Evolutionary conservation across 495 filamentous ascomycete genomes (phyloP).

Genomic region (Penicillium maclennaniae): DNA sequence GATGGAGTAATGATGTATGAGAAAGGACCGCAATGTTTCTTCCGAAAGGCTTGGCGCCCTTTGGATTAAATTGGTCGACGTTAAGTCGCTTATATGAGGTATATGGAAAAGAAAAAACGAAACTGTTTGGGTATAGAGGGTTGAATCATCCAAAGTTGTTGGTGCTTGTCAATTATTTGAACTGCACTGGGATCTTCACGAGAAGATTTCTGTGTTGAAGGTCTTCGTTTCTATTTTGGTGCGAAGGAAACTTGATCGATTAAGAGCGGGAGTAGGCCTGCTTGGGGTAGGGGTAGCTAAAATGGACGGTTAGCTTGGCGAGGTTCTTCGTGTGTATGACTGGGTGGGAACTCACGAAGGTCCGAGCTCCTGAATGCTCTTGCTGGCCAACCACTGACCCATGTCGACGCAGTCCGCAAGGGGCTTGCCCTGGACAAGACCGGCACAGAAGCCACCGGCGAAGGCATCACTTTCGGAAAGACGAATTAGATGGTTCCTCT

Average conservation of each 20-base stretch:
- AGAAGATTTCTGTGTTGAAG: conserved; percentile 15
- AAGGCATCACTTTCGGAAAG: conserved; percentile 74
- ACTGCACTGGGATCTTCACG: conserved; percentile 17
- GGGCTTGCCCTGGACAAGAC: conserved; percentile 76
- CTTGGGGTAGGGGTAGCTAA: conserved; percentile 82
- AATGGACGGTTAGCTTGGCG: conserved; percentile 9
- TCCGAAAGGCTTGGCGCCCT: background rate
- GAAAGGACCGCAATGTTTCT: background rate
- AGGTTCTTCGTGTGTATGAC: background rate
- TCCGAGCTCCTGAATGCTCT: conserved; percentile 90
- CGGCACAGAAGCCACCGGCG: conserved; percentile 88
- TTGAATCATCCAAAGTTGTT: conserved; percentile 44
- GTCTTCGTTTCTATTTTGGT: conserved; percentile 19
- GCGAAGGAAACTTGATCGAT: conserved; percentile 7
- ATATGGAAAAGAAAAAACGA: conserved; percentile 7
- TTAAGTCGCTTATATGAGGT: conserved; percentile 30
- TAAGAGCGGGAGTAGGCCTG: conserved; percentile 60
- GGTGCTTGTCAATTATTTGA: conserved; percentile 15
- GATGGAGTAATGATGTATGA: background rate
- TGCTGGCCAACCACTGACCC: conserved; percentile 90
- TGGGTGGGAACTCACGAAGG: conserved; percentile 68
- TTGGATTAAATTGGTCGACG: conserved; percentile 26
- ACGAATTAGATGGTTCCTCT: conserved; percentile 11
- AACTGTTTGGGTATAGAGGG: conserved; percentile 45
- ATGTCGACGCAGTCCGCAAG: conserved; percentile 74